These are phyloP conservation scores for Inga oerstediana DNA, from an alignment of 306 rosid species.

Conservation along the genomic window DNA sequence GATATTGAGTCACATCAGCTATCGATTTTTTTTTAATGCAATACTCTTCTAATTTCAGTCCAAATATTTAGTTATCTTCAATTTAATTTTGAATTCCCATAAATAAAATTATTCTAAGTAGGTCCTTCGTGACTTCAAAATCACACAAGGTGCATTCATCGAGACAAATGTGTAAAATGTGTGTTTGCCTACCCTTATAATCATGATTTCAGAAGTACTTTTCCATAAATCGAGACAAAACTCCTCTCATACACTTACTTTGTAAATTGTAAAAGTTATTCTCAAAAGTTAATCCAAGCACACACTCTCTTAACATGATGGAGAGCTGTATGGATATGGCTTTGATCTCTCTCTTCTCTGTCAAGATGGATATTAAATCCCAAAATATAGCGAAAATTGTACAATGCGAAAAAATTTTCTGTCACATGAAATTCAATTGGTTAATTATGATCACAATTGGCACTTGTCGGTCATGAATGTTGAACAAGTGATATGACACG, in stretches of 20 bases:
- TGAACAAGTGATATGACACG: not conserved
- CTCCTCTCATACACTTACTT: too few relatives aligned
- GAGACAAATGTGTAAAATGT: too few relatives aligned
- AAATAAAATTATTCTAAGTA: not conserved
- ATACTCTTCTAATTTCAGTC: too few relatives aligned
- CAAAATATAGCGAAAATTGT: not conserved
- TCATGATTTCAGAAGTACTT: too few relatives aligned
- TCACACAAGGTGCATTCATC: not conserved
- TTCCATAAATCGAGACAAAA: too few relatives aligned
- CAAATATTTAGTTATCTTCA: too few relatives aligned
- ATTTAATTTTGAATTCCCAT: too few relatives aligned
- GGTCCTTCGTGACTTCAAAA: not conserved
- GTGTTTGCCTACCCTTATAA: too few relatives aligned
- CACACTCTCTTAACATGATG: not conserved
- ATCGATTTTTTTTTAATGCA: too few relatives aligned
- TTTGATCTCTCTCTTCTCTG: not conserved
- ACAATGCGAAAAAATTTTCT: not conserved
- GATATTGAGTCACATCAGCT: too few relatives aligned
- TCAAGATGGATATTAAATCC: not conserved
- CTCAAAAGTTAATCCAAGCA: too few relatives aligned
- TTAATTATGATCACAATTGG: not conserved
- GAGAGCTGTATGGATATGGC: not conserved
- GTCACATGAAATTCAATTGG: not conserved
- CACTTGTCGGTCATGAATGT: not conserved
- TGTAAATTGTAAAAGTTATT: too few relatives aligned